Base-by-base conservation (phyloP, 805 yeast species). In the Lachancea meyersii region DNA sequence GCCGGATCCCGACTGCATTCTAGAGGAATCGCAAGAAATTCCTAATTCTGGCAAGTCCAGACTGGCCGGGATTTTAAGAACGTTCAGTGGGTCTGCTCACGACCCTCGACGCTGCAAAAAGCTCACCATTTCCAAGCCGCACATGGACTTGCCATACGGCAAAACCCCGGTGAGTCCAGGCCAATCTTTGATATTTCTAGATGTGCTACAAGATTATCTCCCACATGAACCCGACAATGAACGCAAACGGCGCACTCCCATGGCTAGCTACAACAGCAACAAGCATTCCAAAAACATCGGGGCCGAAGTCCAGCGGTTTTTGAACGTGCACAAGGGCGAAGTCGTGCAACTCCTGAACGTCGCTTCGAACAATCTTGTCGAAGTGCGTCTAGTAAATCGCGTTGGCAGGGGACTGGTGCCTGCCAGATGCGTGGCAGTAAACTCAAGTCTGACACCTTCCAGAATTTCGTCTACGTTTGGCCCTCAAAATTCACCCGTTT, bases 191-290 rank as follows among this genome's bases (percentile, higher is more conserved):
- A 30, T 27, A 21, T 40, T 40, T 23, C 19, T 42, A 28, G 45
- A 42, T 28, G 46, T 46, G n/a, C 35, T 39, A n/a, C 46, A 42
- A 26, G 49, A 46, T 34, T 46, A 31, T 30, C 40, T 46, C 35
- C 49, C 49, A 24, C 19, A 33, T 19, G 49, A 46, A 23, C 30
- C 31, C 16, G 28, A 33, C 6, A 6, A 31, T 17, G 10, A 4
- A 6, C 31, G 31, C 16, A 11, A 28, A 5, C 13, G 4, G 14
- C 28, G 4, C 28, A 26, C 28, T n/a, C n/a, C n/a, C n/a, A n/a
- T n/a, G n/a, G n/a, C n/a, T n/a, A n/a, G 7, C 26, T 23, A 7
- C 26, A 23, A 11, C 26, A 23, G 26, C 31, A 9, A 28, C 14
- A 28, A 32, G 23, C 11, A 32, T 17, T 13, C 19, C 23, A 20